Conservation (phyloP, 192 early-diverging fungal species). For the Podila horticola region DNA sequence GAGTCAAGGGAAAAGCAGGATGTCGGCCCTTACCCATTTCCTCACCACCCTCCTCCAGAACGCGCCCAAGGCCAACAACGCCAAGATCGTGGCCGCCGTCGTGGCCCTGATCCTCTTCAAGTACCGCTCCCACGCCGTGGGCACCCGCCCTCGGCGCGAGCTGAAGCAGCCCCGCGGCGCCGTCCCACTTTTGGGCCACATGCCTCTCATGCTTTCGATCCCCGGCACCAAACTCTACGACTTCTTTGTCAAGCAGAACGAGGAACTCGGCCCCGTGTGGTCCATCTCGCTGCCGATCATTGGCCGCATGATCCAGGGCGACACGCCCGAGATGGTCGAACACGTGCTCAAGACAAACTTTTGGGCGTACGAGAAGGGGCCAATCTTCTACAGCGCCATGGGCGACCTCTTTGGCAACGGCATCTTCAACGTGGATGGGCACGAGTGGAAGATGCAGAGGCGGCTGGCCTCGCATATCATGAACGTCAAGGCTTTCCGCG, state of each 20-base stretch:
- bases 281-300: slow-evolving; percentile 14
- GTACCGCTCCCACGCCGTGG: slow-evolving; percentile 28
- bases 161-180: slow-evolving; percentile 20
- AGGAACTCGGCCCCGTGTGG: slow-evolving; percentile 26
- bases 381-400: not conserved
- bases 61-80: slow-evolving; percentile 6
- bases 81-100: slow-evolving; percentile 11
- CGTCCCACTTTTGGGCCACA: slow-evolving; percentile 23
- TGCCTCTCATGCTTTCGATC: slow-evolving; percentile 12
- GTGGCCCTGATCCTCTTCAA: slow-evolving; percentile 8
- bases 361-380: slow-evolving; percentile 31
- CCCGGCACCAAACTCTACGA: slow-evolving; percentile 23
- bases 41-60: not conserved
- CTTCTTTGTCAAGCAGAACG: slow-evolving; percentile 19
- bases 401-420: slow-evolving; percentile 20
- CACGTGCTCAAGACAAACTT: slow-evolving; percentile 39
- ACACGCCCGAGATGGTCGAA: slow-evolving; percentile 23
- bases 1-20: not conserved
- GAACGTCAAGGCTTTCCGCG: slow-evolving; percentile 32
- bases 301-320: slow-evolving; percentile 25
- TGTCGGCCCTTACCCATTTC: too few relatives aligned
- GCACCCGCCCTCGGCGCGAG: slow-evolving; percentile 18
- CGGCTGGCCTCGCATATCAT: slow-evolving; percentile 24
- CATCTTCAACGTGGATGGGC: slow-evolving; percentile 18
- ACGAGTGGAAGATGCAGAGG: slow-evolving; percentile 28